Percentiles rank a stretch among this genome's conserved stretches.
These are phyloP conservation scores for Starmerella bombicola DNA, from an alignment of 805 yeast genomes.

Conservation along the genomic window DNA sequence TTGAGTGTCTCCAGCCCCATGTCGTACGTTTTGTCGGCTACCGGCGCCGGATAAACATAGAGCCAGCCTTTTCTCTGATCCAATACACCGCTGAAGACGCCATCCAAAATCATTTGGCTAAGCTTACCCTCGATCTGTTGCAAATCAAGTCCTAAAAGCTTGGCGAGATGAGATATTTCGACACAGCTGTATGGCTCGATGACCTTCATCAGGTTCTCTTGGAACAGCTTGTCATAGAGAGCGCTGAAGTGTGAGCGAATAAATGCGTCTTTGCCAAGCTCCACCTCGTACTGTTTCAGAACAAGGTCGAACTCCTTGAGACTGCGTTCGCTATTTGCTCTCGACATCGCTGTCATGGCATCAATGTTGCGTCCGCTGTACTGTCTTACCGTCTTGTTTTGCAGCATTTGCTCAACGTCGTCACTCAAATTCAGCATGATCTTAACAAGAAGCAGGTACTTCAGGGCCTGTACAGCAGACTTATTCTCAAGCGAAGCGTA, in stretches of 20 bases:
- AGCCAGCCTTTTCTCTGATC: conserved; percentile 99
- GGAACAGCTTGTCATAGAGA: conserved; percentile 80
- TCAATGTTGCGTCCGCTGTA: conserved; percentile 78
- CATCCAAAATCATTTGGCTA: conserved; percentile 91
- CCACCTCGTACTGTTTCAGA: conserved; percentile 49
- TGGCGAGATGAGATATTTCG: conserved; percentile 81
- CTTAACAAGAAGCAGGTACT: conserved; percentile 84
- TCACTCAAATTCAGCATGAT: conserved; percentile 81
- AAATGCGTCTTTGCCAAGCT: conserved; percentile 73
- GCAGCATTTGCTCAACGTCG: conserved; percentile 68
- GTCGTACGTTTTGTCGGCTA: conserved; percentile 76
- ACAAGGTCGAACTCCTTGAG: conserved; percentile 84
- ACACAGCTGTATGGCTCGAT: conserved; percentile 94
- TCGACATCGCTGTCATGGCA: conserved; percentile 88
- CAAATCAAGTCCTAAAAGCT: conserved; percentile 73
- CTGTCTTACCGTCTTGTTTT: conserved; percentile 59
- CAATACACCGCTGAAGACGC: conserved; percentile 87
- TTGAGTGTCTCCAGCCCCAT: conserved; percentile 76
- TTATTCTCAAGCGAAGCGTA: conserved; percentile 48
- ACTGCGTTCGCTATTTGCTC: conserved; percentile 81
- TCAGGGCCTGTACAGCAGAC: conserved; percentile 60
- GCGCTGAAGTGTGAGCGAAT: conserved; percentile 87
- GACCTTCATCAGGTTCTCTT: conserved; percentile 84
- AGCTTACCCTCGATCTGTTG: conserved; percentile 88
- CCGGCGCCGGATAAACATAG: conserved; percentile 78